These are phyloP conservation scores for Eutypella sp. DNA, from an alignment of 2,329 filamentous ascomycete species.

Conservation along the genomic window DNA sequence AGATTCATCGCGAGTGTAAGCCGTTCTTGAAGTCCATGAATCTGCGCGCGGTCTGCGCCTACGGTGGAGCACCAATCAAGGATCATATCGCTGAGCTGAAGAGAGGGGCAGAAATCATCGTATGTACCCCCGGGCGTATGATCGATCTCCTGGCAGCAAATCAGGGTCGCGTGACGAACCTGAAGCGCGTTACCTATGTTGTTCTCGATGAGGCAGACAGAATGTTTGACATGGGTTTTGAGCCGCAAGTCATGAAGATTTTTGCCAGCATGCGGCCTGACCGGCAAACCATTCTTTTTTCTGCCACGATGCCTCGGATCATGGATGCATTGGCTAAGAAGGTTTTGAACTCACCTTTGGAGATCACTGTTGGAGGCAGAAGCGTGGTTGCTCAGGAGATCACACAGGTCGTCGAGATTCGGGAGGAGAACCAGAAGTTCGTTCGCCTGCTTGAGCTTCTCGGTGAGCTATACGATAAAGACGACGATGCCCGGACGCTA, in stretches of 20 bases:
- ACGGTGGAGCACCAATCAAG: constrained; percentile 92
- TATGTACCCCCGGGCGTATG: constrained; percentile 91
- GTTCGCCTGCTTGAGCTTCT: constrained; percentile 77
- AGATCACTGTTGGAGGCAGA: constrained; percentile 86
- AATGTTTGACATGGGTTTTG: constrained; percentile 99
- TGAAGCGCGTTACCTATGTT: constrained; percentile 84
- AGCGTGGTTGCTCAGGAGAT: constrained; percentile 88
- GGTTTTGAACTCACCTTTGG: constrained; percentile 75
- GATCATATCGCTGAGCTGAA: constrained; percentile 97
- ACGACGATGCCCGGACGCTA: constrained; percentile 84
- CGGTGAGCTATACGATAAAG: constrained; percentile 77
- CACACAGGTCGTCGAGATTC: constrained; percentile 85
- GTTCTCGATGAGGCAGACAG: constrained; percentile 96
- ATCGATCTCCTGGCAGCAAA: constrained; percentile 94
- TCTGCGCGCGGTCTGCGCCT: constrained; percentile 84
- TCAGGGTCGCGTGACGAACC: constrained; percentile 86
- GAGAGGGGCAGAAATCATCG: constrained; percentile 88
- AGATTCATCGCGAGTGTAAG: constrained; percentile 92
- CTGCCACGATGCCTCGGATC: constrained; percentile 89
- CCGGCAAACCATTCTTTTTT: constrained; percentile 91
- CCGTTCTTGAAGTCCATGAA: constrained; percentile 85
- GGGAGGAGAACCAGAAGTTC: constrained; percentile 79
- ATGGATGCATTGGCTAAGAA: constrained; percentile 91
- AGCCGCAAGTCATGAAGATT: constrained; percentile 96
- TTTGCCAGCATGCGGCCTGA: constrained; percentile 87